These are phyloP conservation scores for Knufia petricola DNA, from an alignment of 2,329 filamentous ascomycete genomes.

Conservation along the genomic window DNA sequence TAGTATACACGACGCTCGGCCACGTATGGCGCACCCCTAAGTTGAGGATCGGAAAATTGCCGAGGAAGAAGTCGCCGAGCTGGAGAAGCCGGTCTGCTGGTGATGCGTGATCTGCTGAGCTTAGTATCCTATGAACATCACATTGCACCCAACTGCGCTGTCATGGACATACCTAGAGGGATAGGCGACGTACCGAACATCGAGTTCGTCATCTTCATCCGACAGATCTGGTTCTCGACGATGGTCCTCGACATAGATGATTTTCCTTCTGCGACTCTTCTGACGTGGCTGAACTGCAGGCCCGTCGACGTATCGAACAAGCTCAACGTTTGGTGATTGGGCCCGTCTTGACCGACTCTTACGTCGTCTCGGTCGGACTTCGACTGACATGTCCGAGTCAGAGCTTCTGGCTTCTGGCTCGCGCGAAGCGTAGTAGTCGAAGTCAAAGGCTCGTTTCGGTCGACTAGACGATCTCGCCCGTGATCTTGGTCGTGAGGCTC, in stretches of 20 bases:
- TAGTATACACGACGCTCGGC: neutral
- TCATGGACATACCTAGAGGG: neutral
- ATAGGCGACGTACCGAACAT: conserved; percentile 3
- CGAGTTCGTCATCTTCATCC: neutral
- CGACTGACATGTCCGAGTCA: neutral
- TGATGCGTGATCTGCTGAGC: neutral
- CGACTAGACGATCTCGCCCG: conserved; percentile 1
- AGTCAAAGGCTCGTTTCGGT: neutral
- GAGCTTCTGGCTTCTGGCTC: neutral
- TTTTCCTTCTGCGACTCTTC: neutral
- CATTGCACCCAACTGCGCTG: neutral
- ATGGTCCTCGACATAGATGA: conserved; percentile 6
- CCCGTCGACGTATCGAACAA: conserved; percentile 3
- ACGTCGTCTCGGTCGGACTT: neutral
- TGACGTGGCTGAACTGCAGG: neutral
- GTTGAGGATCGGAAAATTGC: neutral
- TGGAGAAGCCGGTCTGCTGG: neutral
- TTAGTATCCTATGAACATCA: neutral
- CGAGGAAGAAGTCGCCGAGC: neutral
- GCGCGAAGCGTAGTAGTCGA: conserved; percentile 1
- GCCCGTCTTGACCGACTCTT: neutral
- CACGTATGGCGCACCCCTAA: neutral
- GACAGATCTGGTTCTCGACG: neutral
- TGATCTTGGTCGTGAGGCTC: neutral
- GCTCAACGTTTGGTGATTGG: neutral